These are phyloP conservation scores for Flaveria brownii DNA, from an alignment of 129 eudicot genomes.

Conservation along the genomic window DNA sequence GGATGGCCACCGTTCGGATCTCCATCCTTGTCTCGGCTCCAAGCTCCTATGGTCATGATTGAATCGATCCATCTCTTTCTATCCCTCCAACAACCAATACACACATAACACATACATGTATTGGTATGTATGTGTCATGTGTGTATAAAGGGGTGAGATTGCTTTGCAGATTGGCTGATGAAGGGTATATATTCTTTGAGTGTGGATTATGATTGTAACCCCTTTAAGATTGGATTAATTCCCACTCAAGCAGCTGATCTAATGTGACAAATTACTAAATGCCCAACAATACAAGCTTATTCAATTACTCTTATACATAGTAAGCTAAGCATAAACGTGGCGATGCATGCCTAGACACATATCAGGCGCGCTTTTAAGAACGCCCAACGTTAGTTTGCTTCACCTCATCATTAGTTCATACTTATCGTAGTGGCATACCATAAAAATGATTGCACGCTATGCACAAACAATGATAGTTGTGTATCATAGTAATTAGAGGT, in stretches of 20 bases:
- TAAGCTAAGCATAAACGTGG: too few relatives aligned
- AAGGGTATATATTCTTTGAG: slow-evolving; percentile 63
- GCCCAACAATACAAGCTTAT: not conserved
- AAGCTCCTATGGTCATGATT: slow-evolving; percentile 39
- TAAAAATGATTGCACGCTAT: too few relatives aligned
- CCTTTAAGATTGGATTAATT: slow-evolving; percentile 37
- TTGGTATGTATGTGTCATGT: not conserved
- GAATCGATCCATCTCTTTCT: slow-evolving; percentile 45
- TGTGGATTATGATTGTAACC: slow-evolving; percentile 42
- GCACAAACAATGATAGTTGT: too few relatives aligned
- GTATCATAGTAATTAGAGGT: too few relatives aligned
- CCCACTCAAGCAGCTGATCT: slow-evolving; percentile 31
- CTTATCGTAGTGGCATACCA: too few relatives aligned
- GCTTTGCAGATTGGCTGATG: slow-evolving; percentile 33
- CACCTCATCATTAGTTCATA: too few relatives aligned
- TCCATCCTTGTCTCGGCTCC: slow-evolving; percentile 62
- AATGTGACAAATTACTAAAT: slow-evolving; percentile 1
- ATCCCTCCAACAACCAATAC: not conserved
- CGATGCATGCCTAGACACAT: too few relatives aligned
- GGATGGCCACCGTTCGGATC: not conserved
- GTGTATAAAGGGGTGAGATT: slow-evolving; percentile 17
- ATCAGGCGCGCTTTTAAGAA: too few relatives aligned
- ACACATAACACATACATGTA: not conserved
- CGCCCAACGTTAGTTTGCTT: too few relatives aligned
- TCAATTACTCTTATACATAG: too few relatives aligned